Conservation (phyloP, 352 stramenopile species). For the Phytophthora aleatoria region DNA sequence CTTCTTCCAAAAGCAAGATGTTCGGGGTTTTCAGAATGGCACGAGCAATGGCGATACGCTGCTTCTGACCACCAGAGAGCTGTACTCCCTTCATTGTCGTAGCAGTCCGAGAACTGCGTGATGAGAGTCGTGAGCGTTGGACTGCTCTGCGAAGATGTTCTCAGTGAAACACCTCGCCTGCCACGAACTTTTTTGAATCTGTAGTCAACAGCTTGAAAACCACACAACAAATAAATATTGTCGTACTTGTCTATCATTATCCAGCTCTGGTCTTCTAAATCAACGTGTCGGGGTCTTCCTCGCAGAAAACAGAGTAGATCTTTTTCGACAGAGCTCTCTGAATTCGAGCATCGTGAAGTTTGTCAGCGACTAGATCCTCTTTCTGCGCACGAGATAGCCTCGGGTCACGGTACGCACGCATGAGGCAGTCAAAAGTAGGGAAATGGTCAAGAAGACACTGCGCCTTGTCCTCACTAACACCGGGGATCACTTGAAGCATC, state of each 20-base stretch:
- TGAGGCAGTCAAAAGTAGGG: constrained; percentile 59
- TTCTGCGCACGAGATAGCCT: constrained; percentile 40
- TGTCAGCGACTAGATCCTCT: constrained; percentile 61
- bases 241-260: no score
- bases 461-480: constrained; percentile 73
- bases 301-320: constrained; percentile 63
- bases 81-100: constrained; percentile 93
- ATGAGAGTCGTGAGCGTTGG: constrained; percentile 94
- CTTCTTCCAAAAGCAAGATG: constrained; percentile 91
- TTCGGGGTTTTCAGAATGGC: constrained; percentile 88
- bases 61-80: constrained; percentile 63
- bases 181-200: no score
- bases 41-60: constrained; percentile 91
- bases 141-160: constrained; percentile 56
- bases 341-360: constrained; percentile 44
- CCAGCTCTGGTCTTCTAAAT: constrained; percentile 19
- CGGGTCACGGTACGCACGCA: constrained; percentile 52
- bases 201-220: no score
- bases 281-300: constrained; percentile 38
- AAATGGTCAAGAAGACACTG: constrained; percentile 69
- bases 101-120: constrained; percentile 87
- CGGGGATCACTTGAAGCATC: constrained; percentile 82
- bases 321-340: constrained; percentile 56
- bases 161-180: constrained; percentile 32
- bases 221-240: no score